Evolutionary conservation across 768 basidiomycete species (phyloP), one percentile per base, ranked within the genome.

Genomic region (Podaxis sp.): DNA sequence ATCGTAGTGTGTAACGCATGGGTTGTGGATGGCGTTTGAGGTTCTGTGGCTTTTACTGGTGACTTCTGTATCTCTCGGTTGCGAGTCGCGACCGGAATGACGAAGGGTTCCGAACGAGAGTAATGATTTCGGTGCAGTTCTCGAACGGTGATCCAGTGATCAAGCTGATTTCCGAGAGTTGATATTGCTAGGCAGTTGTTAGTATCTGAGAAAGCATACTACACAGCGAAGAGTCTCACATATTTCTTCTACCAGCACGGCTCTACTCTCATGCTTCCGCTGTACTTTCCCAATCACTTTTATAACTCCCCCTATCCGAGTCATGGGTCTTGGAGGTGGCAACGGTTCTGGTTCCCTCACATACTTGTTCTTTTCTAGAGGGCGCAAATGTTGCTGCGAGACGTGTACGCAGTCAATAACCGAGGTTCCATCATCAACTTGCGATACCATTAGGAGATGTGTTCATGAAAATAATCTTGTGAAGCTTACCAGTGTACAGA

Each of bases 371-470:
- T 60, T 30, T 50, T 56, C 44, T 36, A 26, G 37, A 24, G 70
- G 67, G 4, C 59, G 60, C 0, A 67, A 67, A n/a, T 71, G 69
- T 24, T 72, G 65, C 4, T 73, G 71, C 46, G 77, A 51, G 30
- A 68, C 75, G 68, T 85, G 81, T 2, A 77, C 69, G 67, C 91
- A 93, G 51, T 93, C 90, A 26, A 93, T 78, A 3, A 88, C 85
- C 30, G 77, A 85, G 1, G 90, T 89, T 4, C 90, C 89, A 66
- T 93, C 91, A 68, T 93, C 91, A 63, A 93, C 89, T 93, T 53
- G 17, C 36, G 22, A 24, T 17, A n/a, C 3, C 63, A 36, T 46
- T 44, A 53, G 10, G 37, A 61, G 28, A 56, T 51, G 17, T 13
- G 44, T 40, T 28, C 8, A 36, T 22, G 44, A 63, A 22, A 41